A percentile compares a stretch with the other conserved stretches of the same genome.
Conservation (phyloP, 345 rosid species). For the Gossypium mustelinum region DNA sequence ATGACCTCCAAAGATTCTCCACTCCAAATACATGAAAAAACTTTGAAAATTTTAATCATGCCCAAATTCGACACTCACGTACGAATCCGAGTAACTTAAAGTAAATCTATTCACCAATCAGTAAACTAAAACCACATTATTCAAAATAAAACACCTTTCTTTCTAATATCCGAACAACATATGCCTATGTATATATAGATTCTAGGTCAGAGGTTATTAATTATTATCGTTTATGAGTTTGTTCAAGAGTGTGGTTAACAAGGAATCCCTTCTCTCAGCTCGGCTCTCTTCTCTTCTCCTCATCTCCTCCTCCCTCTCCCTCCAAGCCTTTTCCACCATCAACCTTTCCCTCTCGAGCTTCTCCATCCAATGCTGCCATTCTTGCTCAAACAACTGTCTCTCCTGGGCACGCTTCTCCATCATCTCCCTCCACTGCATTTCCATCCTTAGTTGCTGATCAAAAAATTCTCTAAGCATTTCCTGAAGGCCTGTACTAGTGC, state of each 20-base stretch:
- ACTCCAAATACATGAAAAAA: too few species aligned
- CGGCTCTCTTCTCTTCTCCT: slow-evolving; percentile 47
- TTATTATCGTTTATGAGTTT: slow-evolving; percentile 34
- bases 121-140: not conserved
- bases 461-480: slow-evolving; percentile 47
- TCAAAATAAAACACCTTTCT: not conserved
- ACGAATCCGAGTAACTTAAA: too few species aligned
- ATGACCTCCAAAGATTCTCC: too few species aligned
- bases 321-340: slow-evolving; percentile 43
- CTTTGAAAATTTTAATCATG: too few species aligned
- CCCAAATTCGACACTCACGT: too few species aligned
- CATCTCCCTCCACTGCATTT: slow-evolving; percentile 46
- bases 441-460: slow-evolving; percentile 46
- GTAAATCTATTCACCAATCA: not conserved
- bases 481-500: slow-evolving; percentile 11
- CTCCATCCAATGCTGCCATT: slow-evolving; percentile 51
- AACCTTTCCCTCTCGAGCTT: slow-evolving; percentile 52
- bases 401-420: slow-evolving; percentile 46
- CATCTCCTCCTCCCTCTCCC: slow-evolving; percentile 55
- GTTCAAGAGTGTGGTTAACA: slow-evolving; percentile 43
- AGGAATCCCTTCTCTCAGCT: slow-evolving; percentile 51
- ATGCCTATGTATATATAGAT: too few species aligned
- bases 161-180: not conserved
- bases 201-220: slow-evolving; percentile 17
- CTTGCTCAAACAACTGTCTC: slow-evolving; percentile 43